Conservation (phyloP, 2,329 filamentous ascomycete genomes). For the Fusarium algeriense region DNA sequence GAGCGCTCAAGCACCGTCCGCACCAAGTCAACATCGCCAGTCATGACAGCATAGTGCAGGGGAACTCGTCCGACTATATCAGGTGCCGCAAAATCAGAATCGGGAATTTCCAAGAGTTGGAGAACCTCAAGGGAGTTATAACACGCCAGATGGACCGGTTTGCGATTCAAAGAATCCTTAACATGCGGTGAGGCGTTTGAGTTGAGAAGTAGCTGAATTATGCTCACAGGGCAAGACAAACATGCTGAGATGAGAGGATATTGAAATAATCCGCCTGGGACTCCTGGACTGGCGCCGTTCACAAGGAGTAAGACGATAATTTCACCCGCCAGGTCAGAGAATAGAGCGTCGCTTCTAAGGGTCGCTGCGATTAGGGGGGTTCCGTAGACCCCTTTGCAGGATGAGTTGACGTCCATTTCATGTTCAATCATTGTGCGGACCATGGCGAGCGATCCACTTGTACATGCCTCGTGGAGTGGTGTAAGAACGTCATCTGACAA, state of each 20-base stretch:
- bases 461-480: neutral
- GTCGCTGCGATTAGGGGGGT: neutral
- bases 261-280: neutral
- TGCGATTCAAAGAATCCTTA: accelerated
- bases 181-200: neutral
- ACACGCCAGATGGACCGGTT: conserved; percentile 9
- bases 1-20: conserved; percentile 4
- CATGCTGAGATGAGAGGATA: neutral
- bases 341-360: neutral
- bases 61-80: conserved; percentile 10
- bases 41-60: conserved; percentile 12
- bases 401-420: neutral
- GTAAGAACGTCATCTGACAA: neutral
- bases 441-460: accelerated
- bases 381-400: neutral
- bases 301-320: neutral
- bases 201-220: neutral
- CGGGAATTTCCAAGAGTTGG: neutral
- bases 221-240: neutral
- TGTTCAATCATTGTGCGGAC: neutral
- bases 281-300: neutral
- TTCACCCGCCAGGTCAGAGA: neutral
- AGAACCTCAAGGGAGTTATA: conserved; percentile 15
- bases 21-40: neutral
- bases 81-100: conserved; percentile 1